Base-by-base conservation (phyloP, 2,329 filamentous ascomycete genomes). In the Chlorencoelia australis region DNA sequence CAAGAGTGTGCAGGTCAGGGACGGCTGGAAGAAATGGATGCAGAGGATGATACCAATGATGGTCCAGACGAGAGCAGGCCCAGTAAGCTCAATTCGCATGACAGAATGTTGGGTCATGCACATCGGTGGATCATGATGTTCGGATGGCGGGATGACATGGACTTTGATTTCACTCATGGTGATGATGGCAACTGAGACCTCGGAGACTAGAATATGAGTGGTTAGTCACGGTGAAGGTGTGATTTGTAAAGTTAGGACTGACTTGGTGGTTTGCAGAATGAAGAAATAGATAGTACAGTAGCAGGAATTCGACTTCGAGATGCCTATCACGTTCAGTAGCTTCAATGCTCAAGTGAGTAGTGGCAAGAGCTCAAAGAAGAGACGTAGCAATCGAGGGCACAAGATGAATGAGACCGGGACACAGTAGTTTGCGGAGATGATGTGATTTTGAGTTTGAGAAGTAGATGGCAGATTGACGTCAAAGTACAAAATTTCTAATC, bases 11-110 rank as follows among this genome's bases (percentile, higher is more conserved):
- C 71, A 65, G 26, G 70, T 63, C 14, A 68, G 48, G n/a, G 56
- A 56, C 4, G 66, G 60, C 20, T 67, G 62, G 29, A 73, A 46
- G 38, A 69, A 63, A 46, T 73, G 68, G 49, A 76, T 67, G 45
- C 65, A 62, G 21, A 68, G 45, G 25, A 74, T 63, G 39, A 77
- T 61, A 14, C 60, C 45, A 36, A 71, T 63, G 10, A 78, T 63
- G 0, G 71, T 74, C 35, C 76, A 51, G 26, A 52, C 19, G 3
- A 56, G 46, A 13, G 41, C 40, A 10, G 44, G 47, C n/a, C 54
- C 54, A 8, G 37, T 47, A 8, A 57, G 46, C 13, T 49, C 56
- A 17, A 57, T 43, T 26, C 46, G 44, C 15, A 56, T 37, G 17
- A 55, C 36, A 5, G 48, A 37, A 33, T 53, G 47, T 37, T 54